These are phyloP conservation scores for Yamadazyma scolyti DNA, from an alignment of 805 yeast genomes.

Conservation along the genomic window DNA sequence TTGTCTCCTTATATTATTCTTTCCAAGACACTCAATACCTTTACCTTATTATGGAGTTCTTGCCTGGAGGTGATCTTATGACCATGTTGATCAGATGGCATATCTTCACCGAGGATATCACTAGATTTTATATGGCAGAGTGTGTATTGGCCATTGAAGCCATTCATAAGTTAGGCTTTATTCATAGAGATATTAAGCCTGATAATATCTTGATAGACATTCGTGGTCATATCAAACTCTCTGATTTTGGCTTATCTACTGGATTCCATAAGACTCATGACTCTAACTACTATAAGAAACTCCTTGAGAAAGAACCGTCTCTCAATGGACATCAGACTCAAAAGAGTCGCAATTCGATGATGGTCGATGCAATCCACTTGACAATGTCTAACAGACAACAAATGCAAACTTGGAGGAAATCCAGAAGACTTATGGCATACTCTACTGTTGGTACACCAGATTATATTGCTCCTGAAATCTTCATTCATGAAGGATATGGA, in stretches of 20 bases:
- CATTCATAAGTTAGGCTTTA: conserved; percentile 86
- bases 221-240: conserved; percentile 62
- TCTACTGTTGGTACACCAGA: conserved; percentile 97
- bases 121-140: conserved; percentile 92
- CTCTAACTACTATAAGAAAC: conserved; percentile 76
- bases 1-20: conserved; percentile 75
- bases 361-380: conserved; percentile 91
- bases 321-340: conserved; percentile 15
- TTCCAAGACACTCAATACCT: conserved; percentile 76
- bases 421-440: conserved; percentile 89
- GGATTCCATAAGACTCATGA: conserved; percentile 95
- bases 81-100: conserved; percentile 95
- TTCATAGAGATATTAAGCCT: conserved; percentile 96
- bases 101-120: conserved; percentile 88
- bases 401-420: conserved; percentile 94
- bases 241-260: conserved; percentile 79
- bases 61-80: conserved; percentile 86
- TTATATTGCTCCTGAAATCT: conserved; percentile 93
- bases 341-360: conserved; percentile 65
- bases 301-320: conserved; percentile 57
- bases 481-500: conserved; percentile 89
- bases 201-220: conserved; percentile 90
- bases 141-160: conserved; percentile 95
- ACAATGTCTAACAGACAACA: conserved; percentile 95
- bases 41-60: conserved; percentile 75